Evolutionary conservation across 148 eudicot species (phyloP).

Genomic region (Rhododendron henanense): DNA sequence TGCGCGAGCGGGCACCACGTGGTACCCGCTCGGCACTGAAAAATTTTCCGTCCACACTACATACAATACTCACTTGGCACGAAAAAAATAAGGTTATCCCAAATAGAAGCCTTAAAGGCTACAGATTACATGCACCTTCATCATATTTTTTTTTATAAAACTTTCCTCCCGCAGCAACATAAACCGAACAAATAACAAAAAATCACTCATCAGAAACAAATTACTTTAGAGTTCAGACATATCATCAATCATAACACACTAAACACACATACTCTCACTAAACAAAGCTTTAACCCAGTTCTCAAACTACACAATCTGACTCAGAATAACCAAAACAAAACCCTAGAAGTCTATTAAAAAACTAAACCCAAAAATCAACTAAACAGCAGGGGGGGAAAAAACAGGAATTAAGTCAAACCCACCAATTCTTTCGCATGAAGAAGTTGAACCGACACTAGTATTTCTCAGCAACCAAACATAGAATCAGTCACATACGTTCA

Average conservation of each 20-base stretch:
- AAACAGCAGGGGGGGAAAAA: neutral
- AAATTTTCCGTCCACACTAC: neutral
- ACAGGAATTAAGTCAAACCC: neutral
- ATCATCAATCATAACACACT: slow-evolving; percentile 6
- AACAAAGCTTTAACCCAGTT: neutral
- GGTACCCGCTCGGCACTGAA: no score
- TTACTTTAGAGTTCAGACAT: neutral
- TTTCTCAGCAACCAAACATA: slow-evolving; percentile 7
- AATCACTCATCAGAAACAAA: neutral
- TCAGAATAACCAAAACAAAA: neutral
- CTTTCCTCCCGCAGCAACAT: neutral
- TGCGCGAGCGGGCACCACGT: no score
- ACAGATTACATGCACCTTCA: neutral
- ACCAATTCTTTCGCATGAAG: neutral
- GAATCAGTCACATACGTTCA: neutral
- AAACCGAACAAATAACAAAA: neutral
- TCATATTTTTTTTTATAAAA: neutral
- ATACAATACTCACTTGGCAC: neutral
- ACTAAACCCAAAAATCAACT: neutral
- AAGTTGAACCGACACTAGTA: neutral
- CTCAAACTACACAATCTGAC: neutral
- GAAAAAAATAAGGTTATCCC: neutral
- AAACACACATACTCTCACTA: neutral
- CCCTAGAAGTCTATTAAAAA: neutral
- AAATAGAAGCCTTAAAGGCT: neutral